phyloP scores from a whole-genome alignment of 2,329 filamentous ascomycete genomes.

The Macroventuria anomochaeta region DNA sequence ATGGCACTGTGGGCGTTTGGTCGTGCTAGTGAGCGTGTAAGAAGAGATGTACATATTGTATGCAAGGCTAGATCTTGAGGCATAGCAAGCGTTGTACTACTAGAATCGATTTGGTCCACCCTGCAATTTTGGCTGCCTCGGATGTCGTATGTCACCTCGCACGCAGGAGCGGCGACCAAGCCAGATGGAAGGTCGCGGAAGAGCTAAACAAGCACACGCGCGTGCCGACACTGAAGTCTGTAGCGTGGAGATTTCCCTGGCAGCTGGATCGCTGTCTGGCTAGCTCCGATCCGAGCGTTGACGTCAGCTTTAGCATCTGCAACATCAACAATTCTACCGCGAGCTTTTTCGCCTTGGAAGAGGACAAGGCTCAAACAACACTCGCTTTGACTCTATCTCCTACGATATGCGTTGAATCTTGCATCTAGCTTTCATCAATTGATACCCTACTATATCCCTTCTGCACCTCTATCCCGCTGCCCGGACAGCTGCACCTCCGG shows the following conservation, averaged over 20 bases:
- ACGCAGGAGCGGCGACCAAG: conserved; percentile 20
- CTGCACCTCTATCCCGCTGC: conserved; percentile 1
- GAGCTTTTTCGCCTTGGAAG: neutral
- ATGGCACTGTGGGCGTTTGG: conserved; percentile 92
- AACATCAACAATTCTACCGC: conserved; percentile 11
- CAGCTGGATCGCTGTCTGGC: neutral
- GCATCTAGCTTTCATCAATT: conserved; percentile 6
- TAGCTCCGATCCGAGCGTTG: conserved; percentile 6
- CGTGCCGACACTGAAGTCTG: neutral
- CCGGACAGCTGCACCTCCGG: conserved; percentile 8
- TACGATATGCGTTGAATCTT: neutral
- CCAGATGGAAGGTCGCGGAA: conserved; percentile 24
- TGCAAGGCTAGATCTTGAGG: conserved; percentile 17
- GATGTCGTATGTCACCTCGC: neutral
- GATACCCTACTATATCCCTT: neutral
- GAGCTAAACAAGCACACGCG: conserved; percentile 8
- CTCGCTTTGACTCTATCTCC: conserved; percentile 2
- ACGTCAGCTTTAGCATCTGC: conserved; percentile 2
- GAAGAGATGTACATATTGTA: conserved; percentile 26
- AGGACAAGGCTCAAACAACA: conserved; percentile 1
- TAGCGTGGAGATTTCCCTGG: conserved; percentile 8
- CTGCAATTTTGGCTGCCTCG: neutral
- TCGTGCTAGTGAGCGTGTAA: conserved; percentile 38
- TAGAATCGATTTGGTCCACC: conserved; percentile 1
- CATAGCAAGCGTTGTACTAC: conserved; percentile 21